Evolutionary conservation across 345 rosid species (phyloP).

Genomic region (Pelargonium nanum): DNA sequence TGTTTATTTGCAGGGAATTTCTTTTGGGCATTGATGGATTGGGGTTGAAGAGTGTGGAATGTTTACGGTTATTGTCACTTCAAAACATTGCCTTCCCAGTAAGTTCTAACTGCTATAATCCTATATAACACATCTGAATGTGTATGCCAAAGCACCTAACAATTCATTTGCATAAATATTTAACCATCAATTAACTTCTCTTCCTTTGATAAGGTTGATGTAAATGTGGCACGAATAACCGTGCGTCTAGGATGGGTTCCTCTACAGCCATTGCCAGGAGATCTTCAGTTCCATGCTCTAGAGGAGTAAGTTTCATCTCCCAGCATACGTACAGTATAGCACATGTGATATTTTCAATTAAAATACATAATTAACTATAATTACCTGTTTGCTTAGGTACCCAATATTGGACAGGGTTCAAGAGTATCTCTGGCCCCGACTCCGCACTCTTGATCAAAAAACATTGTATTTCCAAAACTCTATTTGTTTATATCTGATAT

Average conservation of each 20-base stretch:
- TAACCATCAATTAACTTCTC: neutral
- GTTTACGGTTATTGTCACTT: conserved; percentile 51
- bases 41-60: conserved; percentile 68
- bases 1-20: conserved; percentile 31
- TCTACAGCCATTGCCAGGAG: conserved; percentile 43
- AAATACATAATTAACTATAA: too few species aligned
- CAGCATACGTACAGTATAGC: neutral
- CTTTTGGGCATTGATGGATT: conserved; percentile 37
- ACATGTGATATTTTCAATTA: neutral
- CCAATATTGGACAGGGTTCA: conserved; percentile 57
- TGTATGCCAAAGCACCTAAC: neutral
- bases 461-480: conserved; percentile 32
- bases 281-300: conserved; percentile 50
- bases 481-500: neutral
- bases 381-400: conserved; percentile 25
- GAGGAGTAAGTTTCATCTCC: conserved; percentile 21
- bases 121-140: too few species aligned
- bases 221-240: conserved; percentile 61
- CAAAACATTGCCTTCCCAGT: conserved; percentile 57
- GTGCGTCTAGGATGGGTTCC: conserved; percentile 84
- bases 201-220: conserved; percentile 41
- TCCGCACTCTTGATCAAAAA: conserved; percentile 36
- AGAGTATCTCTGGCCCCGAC: conserved; percentile 54
- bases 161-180: neutral
- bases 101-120: conserved; percentile 10